Conservation (phyloP, 2,329 filamentous ascomycete species). For the Pseudogymnoascus sp. region DNA sequence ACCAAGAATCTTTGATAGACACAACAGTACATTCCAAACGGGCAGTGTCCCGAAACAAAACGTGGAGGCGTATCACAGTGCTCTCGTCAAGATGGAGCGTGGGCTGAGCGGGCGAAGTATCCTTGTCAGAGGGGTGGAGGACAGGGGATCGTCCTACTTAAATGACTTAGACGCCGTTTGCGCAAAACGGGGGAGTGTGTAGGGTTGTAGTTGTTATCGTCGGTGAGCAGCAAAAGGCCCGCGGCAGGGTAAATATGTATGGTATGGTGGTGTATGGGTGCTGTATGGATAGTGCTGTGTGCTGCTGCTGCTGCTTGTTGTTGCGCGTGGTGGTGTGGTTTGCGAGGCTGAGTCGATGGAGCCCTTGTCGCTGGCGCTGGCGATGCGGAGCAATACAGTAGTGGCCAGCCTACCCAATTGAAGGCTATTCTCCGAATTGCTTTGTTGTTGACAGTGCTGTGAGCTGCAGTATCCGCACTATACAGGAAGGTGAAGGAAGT, state of each 20-base stretch:
- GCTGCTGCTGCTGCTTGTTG: background rate
- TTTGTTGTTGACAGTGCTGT: background rate
- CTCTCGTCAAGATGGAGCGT: background rate
- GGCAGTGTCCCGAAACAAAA: slow-evolving; percentile 1
- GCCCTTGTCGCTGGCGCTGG: background rate
- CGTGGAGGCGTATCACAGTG: slow-evolving; percentile 1
- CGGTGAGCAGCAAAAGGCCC: background rate
- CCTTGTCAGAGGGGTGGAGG: background rate
- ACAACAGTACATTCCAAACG: background rate
- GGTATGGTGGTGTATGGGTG: background rate
- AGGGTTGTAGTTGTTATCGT: background rate
- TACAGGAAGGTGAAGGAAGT: background rate
- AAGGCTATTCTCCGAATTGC: background rate
- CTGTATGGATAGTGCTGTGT: background rate
- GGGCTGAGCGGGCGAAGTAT: background rate
- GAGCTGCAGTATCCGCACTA: background rate
- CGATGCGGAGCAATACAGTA: background rate
- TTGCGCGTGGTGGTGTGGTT: background rate
- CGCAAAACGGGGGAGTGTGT: background rate
- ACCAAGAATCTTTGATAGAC: background rate
- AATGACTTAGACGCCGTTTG: slow-evolving; percentile 1
- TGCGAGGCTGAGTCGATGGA: background rate
- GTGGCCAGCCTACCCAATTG: background rate
- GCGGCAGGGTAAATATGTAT: background rate
- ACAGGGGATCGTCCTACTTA: slow-evolving; percentile 5